Evolutionary conservation across 805 yeast species (phyloP).

Genomic region (Monosporozyma servazzii): DNA sequence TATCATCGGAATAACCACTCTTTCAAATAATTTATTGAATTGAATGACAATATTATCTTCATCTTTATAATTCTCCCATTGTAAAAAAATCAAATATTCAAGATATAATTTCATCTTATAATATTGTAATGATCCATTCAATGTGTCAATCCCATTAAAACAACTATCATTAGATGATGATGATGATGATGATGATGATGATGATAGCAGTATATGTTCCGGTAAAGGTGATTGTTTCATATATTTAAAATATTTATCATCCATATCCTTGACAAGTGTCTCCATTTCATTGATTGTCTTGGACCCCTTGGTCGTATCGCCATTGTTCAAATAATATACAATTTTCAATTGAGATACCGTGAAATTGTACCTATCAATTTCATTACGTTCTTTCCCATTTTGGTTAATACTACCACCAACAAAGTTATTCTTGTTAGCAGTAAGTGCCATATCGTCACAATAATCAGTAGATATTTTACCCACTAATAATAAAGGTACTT

Average conservation of each 20-base stretch:
- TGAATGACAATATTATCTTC: constrained; percentile 7
- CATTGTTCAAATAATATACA: constrained; percentile 10
- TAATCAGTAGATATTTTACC: constrained; percentile 8
- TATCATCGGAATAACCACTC: background rate
- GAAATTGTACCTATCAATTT: background rate
- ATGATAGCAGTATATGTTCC: background rate
- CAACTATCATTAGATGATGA: background rate
- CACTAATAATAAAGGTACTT: constrained; percentile 13
- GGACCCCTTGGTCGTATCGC: background rate
- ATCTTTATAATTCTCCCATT: constrained; percentile 13
- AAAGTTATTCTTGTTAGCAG: constrained; percentile 10
- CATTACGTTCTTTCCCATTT: constrained; percentile 15
- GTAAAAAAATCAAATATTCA: constrained; percentile 15
- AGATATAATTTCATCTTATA: constrained; percentile 16
- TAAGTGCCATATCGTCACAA: constrained; percentile 11
- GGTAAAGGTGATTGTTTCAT: background rate
- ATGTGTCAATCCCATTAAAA: background rate
- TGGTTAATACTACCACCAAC: constrained; percentile 13
- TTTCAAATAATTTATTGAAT: constrained; percentile 12
- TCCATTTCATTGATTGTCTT: constrained; percentile 1
- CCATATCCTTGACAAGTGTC: background rate
- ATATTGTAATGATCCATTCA: constrained; percentile 12
- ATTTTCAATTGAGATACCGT: constrained; percentile 2
- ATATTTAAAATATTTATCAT: background rate
- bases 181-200: no score